Conservation (phyloP, 1,284 basidiomycete genomes). For the Papiliotrema laurentii region DNA sequence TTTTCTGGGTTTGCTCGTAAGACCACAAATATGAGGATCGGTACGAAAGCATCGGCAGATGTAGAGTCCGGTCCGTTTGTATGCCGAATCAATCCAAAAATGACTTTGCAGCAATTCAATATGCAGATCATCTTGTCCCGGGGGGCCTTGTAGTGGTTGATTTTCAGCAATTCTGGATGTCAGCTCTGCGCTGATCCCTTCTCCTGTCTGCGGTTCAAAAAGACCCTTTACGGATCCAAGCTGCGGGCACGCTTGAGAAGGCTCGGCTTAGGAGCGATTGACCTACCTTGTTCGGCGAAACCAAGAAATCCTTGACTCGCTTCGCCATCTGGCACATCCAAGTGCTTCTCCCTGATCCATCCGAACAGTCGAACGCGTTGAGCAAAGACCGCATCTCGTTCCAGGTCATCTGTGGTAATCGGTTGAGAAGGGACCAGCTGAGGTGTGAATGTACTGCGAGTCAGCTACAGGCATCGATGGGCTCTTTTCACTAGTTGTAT, state of each 20-base stretch:
- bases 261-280: no score
- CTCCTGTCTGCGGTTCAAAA: not conserved
- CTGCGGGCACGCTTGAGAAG: no score
- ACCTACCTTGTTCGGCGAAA: slow-evolving; percentile 84
- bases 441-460: slow-evolving; percentile 77
- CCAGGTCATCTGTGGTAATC: slow-evolving; percentile 91
- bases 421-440: slow-evolving; percentile 63
- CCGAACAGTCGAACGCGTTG: slow-evolving; percentile 88
- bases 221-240: no score
- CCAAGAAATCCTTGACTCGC: slow-evolving; percentile 73
- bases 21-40: slow-evolving; percentile 90
- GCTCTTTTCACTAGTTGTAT: slow-evolving; percentile 85
- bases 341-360: slow-evolving; percentile 84
- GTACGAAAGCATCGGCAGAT: slow-evolving; percentile 86
- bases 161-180: slow-evolving; percentile 75
- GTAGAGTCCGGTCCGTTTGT: slow-evolving; percentile 56
- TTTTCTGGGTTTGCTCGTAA: slow-evolving; percentile 89
- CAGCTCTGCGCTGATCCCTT: not conserved
- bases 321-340: slow-evolving; percentile 62
- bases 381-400: slow-evolving; percentile 81
- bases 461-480: not conserved
- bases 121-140: slow-evolving; percentile 98
- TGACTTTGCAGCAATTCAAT: slow-evolving; percentile 97
- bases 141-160: slow-evolving; percentile 98
- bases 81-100: slow-evolving; percentile 95